Base-by-base conservation (phyloP, 2,329 filamentous ascomycete species). In the Alternaria triticimaculans region DNA sequence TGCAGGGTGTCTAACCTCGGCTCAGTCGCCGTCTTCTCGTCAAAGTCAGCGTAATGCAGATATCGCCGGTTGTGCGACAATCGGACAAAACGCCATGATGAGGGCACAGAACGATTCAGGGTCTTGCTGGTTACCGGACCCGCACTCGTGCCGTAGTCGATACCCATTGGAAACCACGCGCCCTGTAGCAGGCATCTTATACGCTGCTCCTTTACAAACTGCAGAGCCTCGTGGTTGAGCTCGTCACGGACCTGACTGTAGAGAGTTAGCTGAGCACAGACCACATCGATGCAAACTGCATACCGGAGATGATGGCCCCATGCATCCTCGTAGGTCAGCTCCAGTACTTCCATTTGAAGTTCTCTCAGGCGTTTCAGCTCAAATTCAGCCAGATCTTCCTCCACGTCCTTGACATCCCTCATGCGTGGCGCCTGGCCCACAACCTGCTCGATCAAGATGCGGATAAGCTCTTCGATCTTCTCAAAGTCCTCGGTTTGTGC, bases 161-260 rank as follows among this genome's bases (percentile, higher is more conserved):
- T 83, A 78, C 82, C 79, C 50, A 82, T 81, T 4, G 87, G 85
- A 70, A 98, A 99, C 96, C 96, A 99, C 10, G 92, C 90, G 7
- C 96, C 96, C 70, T 93, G 87, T 5, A 98, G 86, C 43, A 99
- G 84, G 76, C 94, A 97, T 58, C 96, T 88, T 65, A 98, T 92
- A 41, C 96, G 89, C 80, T 99, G 96, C 82, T 99, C 96, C 80
- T 97, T 97, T 80, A 98, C 92, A 76, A 99, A 99, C 74, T 97
- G 93, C 58, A 97, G 83, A 11, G 95, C 94, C 80, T 99, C 96
- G 73, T 95, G 90, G 71, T 93, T 92, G 48, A 98, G 86, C 78
- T 97, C 93, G 58, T 97, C 93, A 33, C 94, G 91, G n/a, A 97
- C 92, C 80, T 96, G 93, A 67, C 82, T 84, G 66, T 55, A 26